Evolutionary conservation across 2,329 filamentous ascomycete species (phyloP).

Genomic region (Fusarium ambrosium): DNA sequence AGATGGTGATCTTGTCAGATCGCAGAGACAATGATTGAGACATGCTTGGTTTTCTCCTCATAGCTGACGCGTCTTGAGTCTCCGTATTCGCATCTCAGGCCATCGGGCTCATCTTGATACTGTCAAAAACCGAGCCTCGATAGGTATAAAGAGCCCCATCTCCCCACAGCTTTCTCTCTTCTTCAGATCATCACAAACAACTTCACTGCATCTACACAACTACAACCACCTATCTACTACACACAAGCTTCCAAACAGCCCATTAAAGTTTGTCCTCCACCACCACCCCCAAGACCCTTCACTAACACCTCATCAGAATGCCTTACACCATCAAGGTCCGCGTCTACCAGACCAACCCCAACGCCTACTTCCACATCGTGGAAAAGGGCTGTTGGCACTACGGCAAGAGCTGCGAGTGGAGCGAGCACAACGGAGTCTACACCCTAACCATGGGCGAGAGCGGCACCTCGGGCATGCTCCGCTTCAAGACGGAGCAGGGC

Average conservation of each 20-base stretch:
- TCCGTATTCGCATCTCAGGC: not conserved
- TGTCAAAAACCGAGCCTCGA: not conserved
- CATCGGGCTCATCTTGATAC: not conserved
- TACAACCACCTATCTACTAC: not conserved
- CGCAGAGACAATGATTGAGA: not conserved
- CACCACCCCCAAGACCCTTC: fast-evolving
- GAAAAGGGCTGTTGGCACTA: constrained; percentile 40
- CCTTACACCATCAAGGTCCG: constrained; percentile 40
- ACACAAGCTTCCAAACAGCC: not conserved
- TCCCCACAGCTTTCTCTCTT: not conserved
- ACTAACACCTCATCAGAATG: constrained; percentile 29
- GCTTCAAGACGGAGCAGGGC: constrained; percentile 39
- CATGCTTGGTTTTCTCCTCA: not conserved
- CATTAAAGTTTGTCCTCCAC: not conserved
- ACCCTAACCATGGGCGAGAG: constrained; percentile 35
- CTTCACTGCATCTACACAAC: not conserved
- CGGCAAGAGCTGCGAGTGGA: constrained; percentile 34
- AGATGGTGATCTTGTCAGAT: not conserved
- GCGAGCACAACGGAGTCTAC: constrained; percentile 16
- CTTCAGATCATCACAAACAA: not conserved
- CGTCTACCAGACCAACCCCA: constrained; percentile 37
- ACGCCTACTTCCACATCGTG: constrained; percentile 38
- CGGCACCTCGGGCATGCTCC: constrained; percentile 36
- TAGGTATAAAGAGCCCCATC: not conserved
- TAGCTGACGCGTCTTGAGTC: not conserved